Base-by-base conservation (phyloP, 2,329 filamentous ascomycete genomes). In the Curvularia spicifera region DNA sequence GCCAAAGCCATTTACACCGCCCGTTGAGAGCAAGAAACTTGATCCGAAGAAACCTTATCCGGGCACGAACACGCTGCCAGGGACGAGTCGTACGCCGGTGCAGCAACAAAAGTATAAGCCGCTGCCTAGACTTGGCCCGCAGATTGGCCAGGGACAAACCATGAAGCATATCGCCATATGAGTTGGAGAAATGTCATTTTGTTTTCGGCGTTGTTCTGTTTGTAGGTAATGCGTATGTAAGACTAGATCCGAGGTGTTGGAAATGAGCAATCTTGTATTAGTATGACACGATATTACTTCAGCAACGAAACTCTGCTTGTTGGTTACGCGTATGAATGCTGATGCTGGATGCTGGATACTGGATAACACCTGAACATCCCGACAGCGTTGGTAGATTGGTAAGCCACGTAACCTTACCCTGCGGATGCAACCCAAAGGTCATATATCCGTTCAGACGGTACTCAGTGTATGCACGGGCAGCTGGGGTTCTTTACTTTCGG, bases 1-100 rank as follows among this genome's bases (percentile, higher is more conserved):
- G 29, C 63, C 62, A n/a, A 72, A 72, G 51, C 67, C 71, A 0
- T 74, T 74, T 31, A 63, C 60, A 3, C 54, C 67, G 1, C 68
- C 69, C 0, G 52, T 44, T 0, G 52, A 60, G 42, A 56, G 57
- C 31, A 64, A 67, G 51, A 64, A 61, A 1, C 49, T 59, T 4
- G 56, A 62, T 43, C 59, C 60, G 6, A 60, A 60, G 48, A 65
- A 65, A 29, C 56, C 70, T 40, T 75, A 75, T 56, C 70, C 73
- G 0, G 74, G 71, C 0, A 74, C 71, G 20, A 72, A 68, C 35
- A 74, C 71, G 31, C 42, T 70, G 47, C 70, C 71, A 0, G 71
- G 72, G 47, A 70, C 55, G 2, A 65, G 56, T 20, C 67, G 59
- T 57, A 67, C 66, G 26, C 71, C 72, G 0, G 72, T 75, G 9